Evolutionary conservation across 331 rosid genomes (phyloP), one percentile per base, ranked within the genome.

Genomic region (Rosa hybrid): DNA sequence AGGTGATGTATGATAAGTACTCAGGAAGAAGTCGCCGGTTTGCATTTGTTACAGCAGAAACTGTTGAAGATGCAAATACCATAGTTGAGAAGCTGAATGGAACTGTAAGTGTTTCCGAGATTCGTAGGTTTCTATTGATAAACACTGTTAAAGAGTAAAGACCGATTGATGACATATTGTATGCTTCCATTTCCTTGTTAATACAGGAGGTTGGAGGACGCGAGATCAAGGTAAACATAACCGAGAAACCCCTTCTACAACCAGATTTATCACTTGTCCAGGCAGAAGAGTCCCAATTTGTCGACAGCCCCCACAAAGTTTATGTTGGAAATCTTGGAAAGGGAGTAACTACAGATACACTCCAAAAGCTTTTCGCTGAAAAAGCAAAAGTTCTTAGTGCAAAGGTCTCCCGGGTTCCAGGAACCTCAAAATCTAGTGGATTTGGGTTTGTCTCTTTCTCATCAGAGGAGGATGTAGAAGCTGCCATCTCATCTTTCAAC

Each of bases 1-100:
- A 95, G 98, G 98, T 95, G 65, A 92, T 92, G 98, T 91, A 88
- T 83, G 98, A 92, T 72, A 95, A 95, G 80, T 95, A 92, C 87
- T 92, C 98, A 39, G 91, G 92, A 73, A 86, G 96, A 87, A 95
- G 98, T 76, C 97, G 98, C 2, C 92, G 98, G 53, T 95, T 95
- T 83, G 98, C 92, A 48, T 95, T 95, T 86, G 98, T 89, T 41
- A 88, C 89, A 0, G 85, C 88, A 91, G 91, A 83, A 90, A 89
- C 98, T 0, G 89, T 90, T 77, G 98, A 92, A 57, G 98, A 92
- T 78, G 98, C 98, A 79, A 91, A 83, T 78, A 87, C 90, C 44
- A 91, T 74, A 57, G 59, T 81, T 73, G 98, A 95, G 88, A 95
- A 95, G 82, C 91, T 95, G 71, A 92, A 92, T 56, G 98, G 96